Conservation (phyloP, 2,329 filamentous ascomycete species). For the Curvularia lunata region DNA sequence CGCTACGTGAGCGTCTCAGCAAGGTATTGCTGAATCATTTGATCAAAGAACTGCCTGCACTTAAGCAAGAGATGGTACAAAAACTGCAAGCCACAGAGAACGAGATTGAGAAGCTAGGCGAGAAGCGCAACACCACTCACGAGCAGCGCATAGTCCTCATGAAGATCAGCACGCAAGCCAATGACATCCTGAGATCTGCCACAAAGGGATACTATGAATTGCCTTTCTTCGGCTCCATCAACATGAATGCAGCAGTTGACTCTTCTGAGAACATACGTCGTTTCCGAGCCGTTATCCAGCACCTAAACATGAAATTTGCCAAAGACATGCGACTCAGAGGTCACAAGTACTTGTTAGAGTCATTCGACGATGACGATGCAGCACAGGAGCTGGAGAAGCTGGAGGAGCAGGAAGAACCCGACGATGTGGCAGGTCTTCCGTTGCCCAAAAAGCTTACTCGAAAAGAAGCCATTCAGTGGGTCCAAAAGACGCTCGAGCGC, state of each 20-base stretch:
- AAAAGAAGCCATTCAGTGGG: slow-evolving; percentile 51
- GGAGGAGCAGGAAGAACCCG: slow-evolving; percentile 20
- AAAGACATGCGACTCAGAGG: slow-evolving; percentile 53
- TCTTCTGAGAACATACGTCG: slow-evolving; percentile 50
- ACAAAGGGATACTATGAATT: slow-evolving; percentile 61
- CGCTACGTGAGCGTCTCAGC: slow-evolving; percentile 59
- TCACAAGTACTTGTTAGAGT: slow-evolving; percentile 47
- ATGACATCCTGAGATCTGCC: slow-evolving; percentile 54
- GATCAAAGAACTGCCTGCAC: slow-evolving; percentile 43
- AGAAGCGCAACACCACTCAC: slow-evolving; percentile 51
- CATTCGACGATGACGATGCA: slow-evolving; percentile 21
- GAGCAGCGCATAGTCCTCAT: slow-evolving; percentile 60
- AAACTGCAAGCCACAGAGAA: slow-evolving; percentile 35
- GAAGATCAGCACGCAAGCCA: slow-evolving; percentile 55
- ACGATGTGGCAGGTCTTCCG: slow-evolving; percentile 7
- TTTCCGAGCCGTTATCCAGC: slow-evolving; percentile 62
- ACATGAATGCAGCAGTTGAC: slow-evolving; percentile 26
- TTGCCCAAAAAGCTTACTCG: slow-evolving; percentile 37
- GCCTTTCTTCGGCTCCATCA: slow-evolving; percentile 56
- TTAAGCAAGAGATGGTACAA: slow-evolving; percentile 41
- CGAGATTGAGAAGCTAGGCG: slow-evolving; percentile 57
- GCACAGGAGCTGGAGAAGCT: slow-evolving; percentile 26
- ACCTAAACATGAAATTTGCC: slow-evolving; percentile 57
- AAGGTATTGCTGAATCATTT: slow-evolving; percentile 54
- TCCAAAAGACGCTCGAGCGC: slow-evolving; percentile 49